Percentiles rank a stretch among this genome's conserved stretches.
phyloP scores from a whole-genome alignment of 345 rosid genomes.

The Eucalyptus camaldulensis region DNA sequence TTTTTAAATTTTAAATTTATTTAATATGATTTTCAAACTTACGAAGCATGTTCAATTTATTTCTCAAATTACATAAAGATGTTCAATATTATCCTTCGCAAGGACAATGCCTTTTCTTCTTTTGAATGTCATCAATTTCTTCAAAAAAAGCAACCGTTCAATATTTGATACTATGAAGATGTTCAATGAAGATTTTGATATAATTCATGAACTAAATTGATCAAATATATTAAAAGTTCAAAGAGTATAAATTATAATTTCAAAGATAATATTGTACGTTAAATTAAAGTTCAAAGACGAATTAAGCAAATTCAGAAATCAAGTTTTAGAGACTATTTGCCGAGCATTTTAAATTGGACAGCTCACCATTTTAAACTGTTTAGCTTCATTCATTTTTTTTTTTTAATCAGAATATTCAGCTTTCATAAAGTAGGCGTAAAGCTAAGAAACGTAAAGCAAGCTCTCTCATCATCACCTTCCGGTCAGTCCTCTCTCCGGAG shows the following conservation, averaged over 20 bases:
- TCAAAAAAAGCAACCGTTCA: rapidly evolving
- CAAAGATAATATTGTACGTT: rapidly evolving
- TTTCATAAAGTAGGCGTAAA: neutral
- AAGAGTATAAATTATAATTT: rapidly evolving
- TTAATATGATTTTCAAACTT: no score
- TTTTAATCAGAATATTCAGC: neutral
- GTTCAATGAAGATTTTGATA: no score
- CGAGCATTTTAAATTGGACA: neutral
- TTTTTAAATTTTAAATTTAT: rapidly evolving
- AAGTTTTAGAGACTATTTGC: neutral
- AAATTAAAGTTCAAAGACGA: no score
- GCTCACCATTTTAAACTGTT: neutral
- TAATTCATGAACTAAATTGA: no score
- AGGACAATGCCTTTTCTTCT: no score
- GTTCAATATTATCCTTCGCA: no score
- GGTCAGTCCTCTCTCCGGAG: neutral
- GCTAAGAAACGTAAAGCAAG: neutral
- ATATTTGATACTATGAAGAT: no score
- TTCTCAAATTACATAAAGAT: rapidly evolving
- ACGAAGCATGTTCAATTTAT: no score
- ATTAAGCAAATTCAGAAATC: neutral
- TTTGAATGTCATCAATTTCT: no score
- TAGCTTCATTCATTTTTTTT: neutral
- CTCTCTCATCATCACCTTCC: neutral
- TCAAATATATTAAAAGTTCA: no score